Percentiles rank a stretch among this genome's conserved stretches.
These are phyloP conservation scores for Suillus cothurnatus DNA, from an alignment of 768 basidiomycete species.

Conservation along the genomic window DNA sequence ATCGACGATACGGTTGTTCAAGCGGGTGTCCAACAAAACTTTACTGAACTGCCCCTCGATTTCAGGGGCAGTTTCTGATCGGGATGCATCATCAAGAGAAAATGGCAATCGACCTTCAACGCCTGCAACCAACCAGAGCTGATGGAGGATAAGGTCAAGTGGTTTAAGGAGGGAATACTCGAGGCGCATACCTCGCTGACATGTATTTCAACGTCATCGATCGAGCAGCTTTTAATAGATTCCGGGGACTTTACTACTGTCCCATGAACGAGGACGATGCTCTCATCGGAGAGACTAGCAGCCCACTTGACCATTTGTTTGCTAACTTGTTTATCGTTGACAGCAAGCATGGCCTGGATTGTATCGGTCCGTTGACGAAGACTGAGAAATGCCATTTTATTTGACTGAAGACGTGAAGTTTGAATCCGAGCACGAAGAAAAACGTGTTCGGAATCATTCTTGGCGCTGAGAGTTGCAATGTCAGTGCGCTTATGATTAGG, in stretches of 20 bases:
- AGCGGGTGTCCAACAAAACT: slow-evolving; percentile 89
- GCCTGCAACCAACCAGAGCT: slow-evolving; percentile 84
- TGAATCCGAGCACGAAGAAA: slow-evolving; percentile 89
- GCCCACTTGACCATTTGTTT: slow-evolving; percentile 99
- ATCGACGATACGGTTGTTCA: slow-evolving; percentile 93
- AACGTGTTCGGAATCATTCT: slow-evolving; percentile 71
- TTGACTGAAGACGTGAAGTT: slow-evolving; percentile 88
- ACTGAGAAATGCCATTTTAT: slow-evolving; percentile 94
- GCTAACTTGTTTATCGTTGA: slow-evolving; percentile 75
- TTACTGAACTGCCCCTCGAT: slow-evolving; percentile 67
- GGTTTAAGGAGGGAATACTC: not conserved
- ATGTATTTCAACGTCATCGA: slow-evolving; percentile 86
- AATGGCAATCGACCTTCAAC: slow-evolving; percentile 85
- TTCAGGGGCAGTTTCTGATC: slow-evolving; percentile 75
- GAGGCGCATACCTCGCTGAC: slow-evolving; percentile 65
- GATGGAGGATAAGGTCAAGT: not conserved
- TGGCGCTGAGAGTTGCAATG: slow-evolving; percentile 63
- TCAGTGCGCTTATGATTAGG: slow-evolving; percentile 59
- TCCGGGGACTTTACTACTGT: slow-evolving; percentile 75
- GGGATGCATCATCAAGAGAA: slow-evolving; percentile 88
- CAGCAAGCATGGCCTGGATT: slow-evolving; percentile 81
- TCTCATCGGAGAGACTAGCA: slow-evolving; percentile 75
- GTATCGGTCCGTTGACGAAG: slow-evolving; percentile 86
- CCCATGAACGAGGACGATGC: slow-evolving; percentile 90
- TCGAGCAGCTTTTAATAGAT: slow-evolving; percentile 88